Evolutionary conservation across 306 rosid genomes (phyloP), one percentile per base, ranked within the genome.

Genomic region (Lathyrus sativus): DNA sequence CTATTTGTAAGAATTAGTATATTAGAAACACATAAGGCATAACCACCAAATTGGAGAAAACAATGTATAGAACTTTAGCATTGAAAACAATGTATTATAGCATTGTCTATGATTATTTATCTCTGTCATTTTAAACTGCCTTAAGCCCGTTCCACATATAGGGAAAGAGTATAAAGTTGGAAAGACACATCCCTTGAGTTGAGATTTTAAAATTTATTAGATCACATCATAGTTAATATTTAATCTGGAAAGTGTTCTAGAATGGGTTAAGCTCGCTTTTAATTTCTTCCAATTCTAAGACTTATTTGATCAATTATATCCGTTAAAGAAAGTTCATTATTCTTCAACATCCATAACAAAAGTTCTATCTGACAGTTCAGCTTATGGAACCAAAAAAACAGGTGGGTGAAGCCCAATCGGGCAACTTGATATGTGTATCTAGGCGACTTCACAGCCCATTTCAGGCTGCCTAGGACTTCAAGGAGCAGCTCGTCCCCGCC

Each of bases 321-420:
- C 2, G 54, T 7, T 7, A 45, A 45, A 12, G 24, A 48, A 48
- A 45, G n/a, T 45, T 45, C 18, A 13, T 5, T 45, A 13, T 45
- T 45, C 50, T 45, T 2, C 50, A 50, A 9, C 43, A 42, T 31
- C 14, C 63, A 67, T 43, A 57, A 44, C 46, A 24, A 45, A 48
- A 61, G 39, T 29, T 56, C 9, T 45, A 44, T 77, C 75, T 70
- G 18, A 51, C 22, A 18, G 14, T 55, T 72, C 72, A 69, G 59
- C 43, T 62, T 61, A 18, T 15, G 64, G 35, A 68, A 46, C 45
- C 22, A 51, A 15, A 29, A 22, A 58, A 60, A 14, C 84, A 91
- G 6, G 35, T 31, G 35, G 8, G 38, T 33, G 38, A 33, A 33
- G 38, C 2, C 38, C 2, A 33, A 6, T 33, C 8, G 38, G 38